Evolutionary conservation across 1,284 basidiomycete genomes (phyloP), one percentile per base, ranked within the genome.

Genomic region (Cronartium quercuum): DNA sequence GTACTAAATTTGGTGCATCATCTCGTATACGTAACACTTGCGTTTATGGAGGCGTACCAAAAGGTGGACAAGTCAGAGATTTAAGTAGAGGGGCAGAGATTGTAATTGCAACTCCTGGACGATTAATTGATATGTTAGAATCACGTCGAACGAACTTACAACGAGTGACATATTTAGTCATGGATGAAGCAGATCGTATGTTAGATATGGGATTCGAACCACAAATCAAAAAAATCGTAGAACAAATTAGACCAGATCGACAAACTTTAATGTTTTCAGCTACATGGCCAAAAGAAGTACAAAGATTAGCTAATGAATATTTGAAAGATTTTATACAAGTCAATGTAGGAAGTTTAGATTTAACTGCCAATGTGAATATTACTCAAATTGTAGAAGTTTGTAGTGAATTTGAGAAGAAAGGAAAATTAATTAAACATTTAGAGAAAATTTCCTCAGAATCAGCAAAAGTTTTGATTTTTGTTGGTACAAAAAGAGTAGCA

Each of bases 251-350:
- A 24, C 79, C 79, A 35, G 80, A 81, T 75, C 76, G 79, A 67
- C 79, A 80, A 68, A 84, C 83, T 62, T 81, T 83, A 78, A 84
- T 84, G 83, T 99, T 99, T 86, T 97, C 94, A 74, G 95, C 95
- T 34, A 99, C 96, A 29, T 99, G 95, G 95, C 95, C 95, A 41
- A 98, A 97, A 84, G 95, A 99, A 80, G 96, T 99, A 3, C 95
- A 99, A 85, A 92, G 94, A 80, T 87, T 99, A 77, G 95, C 95
- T 0, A 78, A 92, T 89, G 96, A 98, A 83, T 99, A 98, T 86
- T 84, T 97, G 80, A 87, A 88, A 79, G 92, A 98, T 84, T 92
- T 91, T 84, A 95, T 97, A 78, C 96, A 98, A 85, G 92, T 95
- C 82, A 98, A 98, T 86, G 95, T 99, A 77, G 95, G 96, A 73